phyloP scores from a whole-genome alignment of 768 basidiomycete species.

The Rhizopogon vulgaris region DNA sequence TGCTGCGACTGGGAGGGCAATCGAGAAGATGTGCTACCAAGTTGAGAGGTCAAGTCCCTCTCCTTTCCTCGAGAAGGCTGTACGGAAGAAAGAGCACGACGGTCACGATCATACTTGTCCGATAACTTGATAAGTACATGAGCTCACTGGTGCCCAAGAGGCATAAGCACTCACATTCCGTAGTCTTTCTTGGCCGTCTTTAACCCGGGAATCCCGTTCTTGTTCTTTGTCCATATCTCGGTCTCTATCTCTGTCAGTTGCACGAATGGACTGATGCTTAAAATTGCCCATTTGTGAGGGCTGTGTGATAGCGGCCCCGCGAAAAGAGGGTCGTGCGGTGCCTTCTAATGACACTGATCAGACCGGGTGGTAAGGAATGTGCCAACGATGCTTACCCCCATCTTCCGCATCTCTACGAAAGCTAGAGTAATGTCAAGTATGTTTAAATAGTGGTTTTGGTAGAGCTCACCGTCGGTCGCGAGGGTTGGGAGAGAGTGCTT shows the following conservation, averaged over 20 bases:
- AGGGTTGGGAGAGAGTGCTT: constrained; percentile 41
- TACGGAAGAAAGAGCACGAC: constrained; percentile 49
- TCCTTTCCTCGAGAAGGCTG: constrained; percentile 55
- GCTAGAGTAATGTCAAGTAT: constrained; percentile 30
- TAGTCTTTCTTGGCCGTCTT: constrained; percentile 72
- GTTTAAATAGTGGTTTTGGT: background rate
- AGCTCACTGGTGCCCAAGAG: background rate
- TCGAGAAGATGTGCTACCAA: constrained; percentile 37
- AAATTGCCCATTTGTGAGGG: constrained; percentile 93
- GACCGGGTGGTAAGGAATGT: constrained; percentile 3
- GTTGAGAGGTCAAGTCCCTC: constrained; percentile 60
- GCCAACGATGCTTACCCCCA: constrained; percentile 39
- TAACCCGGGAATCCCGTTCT: constrained; percentile 56
- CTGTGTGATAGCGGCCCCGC: constrained; percentile 57
- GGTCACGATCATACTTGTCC: constrained; percentile 83
- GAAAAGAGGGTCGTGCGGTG: constrained; percentile 60
- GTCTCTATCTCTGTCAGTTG: constrained; percentile 53
- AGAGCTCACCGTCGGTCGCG: constrained; percentile 62
- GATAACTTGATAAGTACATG: constrained; percentile 48
- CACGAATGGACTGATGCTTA: constrained; percentile 78
- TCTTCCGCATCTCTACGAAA: constrained; percentile 77
- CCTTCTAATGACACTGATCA: constrained; percentile 31
- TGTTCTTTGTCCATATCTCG: constrained; percentile 40
- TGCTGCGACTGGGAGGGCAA: constrained; percentile 28
- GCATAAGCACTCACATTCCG: constrained; percentile 52